Conservation (phyloP, 345 rosid species). For the Eucalyptus virginea region DNA sequence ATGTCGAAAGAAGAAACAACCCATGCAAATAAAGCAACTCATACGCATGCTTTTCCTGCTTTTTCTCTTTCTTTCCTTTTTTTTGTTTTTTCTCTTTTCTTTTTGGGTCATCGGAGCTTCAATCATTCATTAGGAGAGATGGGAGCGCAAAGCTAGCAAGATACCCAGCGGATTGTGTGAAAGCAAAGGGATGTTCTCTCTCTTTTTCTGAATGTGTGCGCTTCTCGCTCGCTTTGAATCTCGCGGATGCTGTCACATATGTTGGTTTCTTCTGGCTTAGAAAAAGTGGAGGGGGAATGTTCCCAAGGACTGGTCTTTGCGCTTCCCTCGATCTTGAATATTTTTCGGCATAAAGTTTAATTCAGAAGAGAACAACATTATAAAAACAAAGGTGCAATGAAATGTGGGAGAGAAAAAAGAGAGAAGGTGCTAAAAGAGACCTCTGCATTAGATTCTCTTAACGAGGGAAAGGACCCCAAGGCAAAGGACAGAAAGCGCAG, state of each 20-base stretch:
- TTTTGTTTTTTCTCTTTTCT: fast-evolving
- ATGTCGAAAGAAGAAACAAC: background rate
- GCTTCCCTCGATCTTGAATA: background rate
- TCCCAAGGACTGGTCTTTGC: background rate
- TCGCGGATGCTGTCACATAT: background rate
- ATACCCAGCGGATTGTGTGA: background rate
- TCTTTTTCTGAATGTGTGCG: background rate
- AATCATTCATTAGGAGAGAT: background rate
- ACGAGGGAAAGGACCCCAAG: background rate
- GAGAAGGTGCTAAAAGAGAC: background rate
- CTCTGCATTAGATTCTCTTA: background rate
- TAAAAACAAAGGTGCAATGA: background rate
- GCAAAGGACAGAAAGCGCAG: background rate
- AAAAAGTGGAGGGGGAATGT: background rate
- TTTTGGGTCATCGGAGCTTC: background rate
- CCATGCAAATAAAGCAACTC: background rate
- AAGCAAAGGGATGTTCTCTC: background rate
- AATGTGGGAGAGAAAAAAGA: background rate
- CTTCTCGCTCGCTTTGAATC: background rate
- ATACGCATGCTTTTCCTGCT: background rate
- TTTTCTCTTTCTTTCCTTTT: background rate
- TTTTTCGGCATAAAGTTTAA: background rate
- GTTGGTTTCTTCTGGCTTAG: background rate
- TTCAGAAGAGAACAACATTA: background rate
- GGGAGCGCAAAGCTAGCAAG: background rate